Evolutionary conservation across 306 rosid species (phyloP).

Genomic region (Dicorynia guianensis): DNA sequence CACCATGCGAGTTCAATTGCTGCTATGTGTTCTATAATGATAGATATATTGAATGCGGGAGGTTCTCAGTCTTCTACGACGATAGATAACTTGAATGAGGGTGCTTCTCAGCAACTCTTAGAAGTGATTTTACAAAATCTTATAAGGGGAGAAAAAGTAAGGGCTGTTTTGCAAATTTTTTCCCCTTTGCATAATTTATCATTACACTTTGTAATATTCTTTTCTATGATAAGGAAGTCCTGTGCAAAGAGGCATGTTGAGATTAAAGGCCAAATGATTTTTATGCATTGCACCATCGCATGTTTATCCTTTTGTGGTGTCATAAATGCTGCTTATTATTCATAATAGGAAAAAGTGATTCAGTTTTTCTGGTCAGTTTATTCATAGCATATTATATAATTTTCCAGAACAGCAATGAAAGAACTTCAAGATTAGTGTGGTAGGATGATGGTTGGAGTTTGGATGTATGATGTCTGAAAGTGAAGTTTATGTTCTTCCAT

Average conservation of each 20-base stretch:
- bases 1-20: slow-evolving; percentile 66
- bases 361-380: slow-evolving; percentile 23
- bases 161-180: slow-evolving; percentile 16
- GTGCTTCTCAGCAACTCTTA: slow-evolving; percentile 72
- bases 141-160: slow-evolving; percentile 69
- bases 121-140: slow-evolving; percentile 80
- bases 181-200: neutral
- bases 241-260: neutral
- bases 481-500: neutral
- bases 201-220: slow-evolving; percentile 5
- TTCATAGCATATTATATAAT: neutral
- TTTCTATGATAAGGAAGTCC: slow-evolving; percentile 20
- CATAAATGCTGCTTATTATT: slow-evolving; percentile 20
- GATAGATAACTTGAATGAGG: slow-evolving; percentile 56
- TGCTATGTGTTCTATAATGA: slow-evolving; percentile 72
- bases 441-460: neutral
- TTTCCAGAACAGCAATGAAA: neutral
- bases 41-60: slow-evolving; percentile 44
- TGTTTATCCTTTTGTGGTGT: neutral
- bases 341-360: neutral
- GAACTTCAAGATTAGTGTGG: neutral
- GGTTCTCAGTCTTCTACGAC: too few species aligned
- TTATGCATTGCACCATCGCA: neutral
- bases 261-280: slow-evolving; percentile 5
- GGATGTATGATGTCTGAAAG: neutral